Conservation (phyloP, 2,329 filamentous ascomycete genomes). For the Colletotrichum sp. region DNA sequence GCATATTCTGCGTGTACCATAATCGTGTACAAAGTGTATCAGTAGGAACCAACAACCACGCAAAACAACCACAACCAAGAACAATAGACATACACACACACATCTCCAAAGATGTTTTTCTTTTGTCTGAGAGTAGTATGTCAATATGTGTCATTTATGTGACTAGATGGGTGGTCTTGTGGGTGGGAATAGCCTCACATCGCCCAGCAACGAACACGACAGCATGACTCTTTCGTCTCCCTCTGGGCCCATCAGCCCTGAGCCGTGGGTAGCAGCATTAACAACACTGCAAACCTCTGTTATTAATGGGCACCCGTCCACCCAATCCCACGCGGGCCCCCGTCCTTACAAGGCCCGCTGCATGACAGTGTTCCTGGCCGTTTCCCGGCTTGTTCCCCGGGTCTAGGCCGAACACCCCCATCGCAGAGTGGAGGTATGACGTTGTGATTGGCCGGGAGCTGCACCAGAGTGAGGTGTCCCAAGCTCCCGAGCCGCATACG, state of each 20-base stretch:
- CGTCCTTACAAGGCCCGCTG: neutral
- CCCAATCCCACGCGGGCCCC: neutral
- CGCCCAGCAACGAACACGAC: neutral
- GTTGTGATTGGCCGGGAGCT: slow-evolving; percentile 1
- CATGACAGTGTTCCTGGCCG: slow-evolving; percentile 13
- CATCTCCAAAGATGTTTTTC: neutral
- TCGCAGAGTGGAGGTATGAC: neutral
- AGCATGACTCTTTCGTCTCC: neutral
- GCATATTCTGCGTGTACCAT: slow-evolving; percentile 18
- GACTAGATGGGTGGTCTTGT: neutral
- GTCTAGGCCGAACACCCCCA: neutral
- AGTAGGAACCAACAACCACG: neutral
- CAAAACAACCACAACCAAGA: neutral
- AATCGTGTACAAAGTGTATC: slow-evolving; percentile 21
- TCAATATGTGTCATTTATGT: neutral
- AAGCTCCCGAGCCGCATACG: slow-evolving; percentile 23
- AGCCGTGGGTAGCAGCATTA: neutral
- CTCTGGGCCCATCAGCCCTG: neutral
- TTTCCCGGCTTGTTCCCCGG: slow-evolving; percentile 5
- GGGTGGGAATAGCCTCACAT: neutral
- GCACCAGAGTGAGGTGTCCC: neutral
- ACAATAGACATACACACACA: slow-evolving; percentile 12
- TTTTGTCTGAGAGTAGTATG: neutral
- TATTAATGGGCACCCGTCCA: neutral
- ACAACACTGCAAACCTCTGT: neutral